Evolutionary conservation across 495 filamentous ascomycete genomes (phyloP).

Genomic region (Hypomontagnella submonticulosa): DNA sequence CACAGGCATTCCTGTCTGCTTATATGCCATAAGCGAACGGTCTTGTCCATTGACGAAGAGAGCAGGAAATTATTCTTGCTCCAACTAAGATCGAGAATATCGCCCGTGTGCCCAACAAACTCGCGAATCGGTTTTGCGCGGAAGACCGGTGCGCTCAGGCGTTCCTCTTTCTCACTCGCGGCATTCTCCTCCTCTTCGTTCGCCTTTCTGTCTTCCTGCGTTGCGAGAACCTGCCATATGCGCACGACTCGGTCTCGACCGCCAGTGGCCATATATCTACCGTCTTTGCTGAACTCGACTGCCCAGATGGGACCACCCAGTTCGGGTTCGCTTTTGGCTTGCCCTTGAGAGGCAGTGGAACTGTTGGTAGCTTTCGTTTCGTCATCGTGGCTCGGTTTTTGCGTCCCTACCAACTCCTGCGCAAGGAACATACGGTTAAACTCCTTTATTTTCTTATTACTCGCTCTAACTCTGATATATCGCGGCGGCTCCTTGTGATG

Average conservation of each 20-base stretch:
- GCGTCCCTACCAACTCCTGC: conserved; percentile 77
- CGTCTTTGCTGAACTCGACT: conserved; percentile 91
- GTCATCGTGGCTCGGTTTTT: conserved; percentile 28
- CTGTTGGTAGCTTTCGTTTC: conserved; percentile 48
- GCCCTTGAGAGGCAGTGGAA: conserved; percentile 49
- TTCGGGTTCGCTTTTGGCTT: conserved; percentile 43
- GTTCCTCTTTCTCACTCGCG: conserved; percentile 60
- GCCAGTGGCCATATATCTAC: conserved; percentile 87
- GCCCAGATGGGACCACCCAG: conserved; percentile 83
- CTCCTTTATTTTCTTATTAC: conserved; percentile 83
- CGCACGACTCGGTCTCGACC: conserved; percentile 88
- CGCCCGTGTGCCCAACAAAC: conserved; percentile 86
- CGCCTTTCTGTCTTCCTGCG: conserved; percentile 76
- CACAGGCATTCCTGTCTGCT: conserved; percentile 88
- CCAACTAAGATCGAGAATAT: conserved; percentile 94
- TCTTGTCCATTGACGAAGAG: conserved; percentile 98
- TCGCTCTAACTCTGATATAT: conserved; percentile 86
- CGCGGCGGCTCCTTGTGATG: conserved; percentile 88
- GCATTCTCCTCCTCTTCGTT: conserved; percentile 78
- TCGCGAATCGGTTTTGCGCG: conserved; percentile 77
- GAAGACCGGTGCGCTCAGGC: conserved; percentile 93
- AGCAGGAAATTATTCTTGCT: conserved; percentile 99
- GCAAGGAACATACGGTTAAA: conserved; percentile 92
- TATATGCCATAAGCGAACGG: conserved; percentile 93
- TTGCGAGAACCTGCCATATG: conserved; percentile 90